A percentile compares a stretch with the other conserved stretches of the same genome.
Evolutionary conservation across 1,139 yeast genomes (phyloP).

Genomic region (Lodderomyces oxycetoniae): DNA sequence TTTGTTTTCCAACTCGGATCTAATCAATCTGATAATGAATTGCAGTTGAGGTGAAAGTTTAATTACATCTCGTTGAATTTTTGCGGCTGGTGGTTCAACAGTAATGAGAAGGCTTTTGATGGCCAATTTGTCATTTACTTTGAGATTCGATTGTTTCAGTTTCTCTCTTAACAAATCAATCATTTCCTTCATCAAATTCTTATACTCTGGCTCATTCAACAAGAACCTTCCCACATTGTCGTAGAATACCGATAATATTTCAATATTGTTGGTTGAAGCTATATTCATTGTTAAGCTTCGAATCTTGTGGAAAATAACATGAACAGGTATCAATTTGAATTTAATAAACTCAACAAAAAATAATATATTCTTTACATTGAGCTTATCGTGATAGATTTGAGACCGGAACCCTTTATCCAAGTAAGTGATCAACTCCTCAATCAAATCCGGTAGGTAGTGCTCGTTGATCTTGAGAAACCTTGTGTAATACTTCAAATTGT

Average conservation of each 20-base stretch:
- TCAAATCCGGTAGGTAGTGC: conserved; percentile 45
- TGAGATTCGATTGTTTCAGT: conserved; percentile 47
- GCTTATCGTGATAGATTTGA: conserved; percentile 47
- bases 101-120: conserved; percentile 55
- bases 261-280: conserved; percentile 54
- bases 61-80: conserved; percentile 19
- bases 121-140: conserved; percentile 54
- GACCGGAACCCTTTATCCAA: conserved; percentile 60
- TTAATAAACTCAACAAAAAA: conserved; percentile 74
- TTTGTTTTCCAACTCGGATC: conserved; percentile 44
- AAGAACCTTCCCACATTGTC: conserved; percentile 73
- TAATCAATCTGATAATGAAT: conserved; percentile 48
- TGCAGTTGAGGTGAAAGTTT: conserved; percentile 37
- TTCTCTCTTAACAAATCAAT: conserved; percentile 51
- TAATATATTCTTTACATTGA: conserved; percentile 54
- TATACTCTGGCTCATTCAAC: conserved; percentile 57
- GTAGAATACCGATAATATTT: conserved; percentile 59
- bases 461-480: conserved; percentile 65
- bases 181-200: conserved; percentile 59
- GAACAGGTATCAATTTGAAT: conserved; percentile 70
- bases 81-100: conserved; percentile 54
- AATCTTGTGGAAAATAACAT: conserved; percentile 67
- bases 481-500: conserved; percentile 48
- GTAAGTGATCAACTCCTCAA: conserved; percentile 50
- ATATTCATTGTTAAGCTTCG: conserved; percentile 51